A percentile compares a stretch with the other conserved stretches of the same genome.
These are phyloP conservation scores for Phanerochaete sordida DNA, from an alignment of 768 basidiomycete genomes.

Conservation along the genomic window DNA sequence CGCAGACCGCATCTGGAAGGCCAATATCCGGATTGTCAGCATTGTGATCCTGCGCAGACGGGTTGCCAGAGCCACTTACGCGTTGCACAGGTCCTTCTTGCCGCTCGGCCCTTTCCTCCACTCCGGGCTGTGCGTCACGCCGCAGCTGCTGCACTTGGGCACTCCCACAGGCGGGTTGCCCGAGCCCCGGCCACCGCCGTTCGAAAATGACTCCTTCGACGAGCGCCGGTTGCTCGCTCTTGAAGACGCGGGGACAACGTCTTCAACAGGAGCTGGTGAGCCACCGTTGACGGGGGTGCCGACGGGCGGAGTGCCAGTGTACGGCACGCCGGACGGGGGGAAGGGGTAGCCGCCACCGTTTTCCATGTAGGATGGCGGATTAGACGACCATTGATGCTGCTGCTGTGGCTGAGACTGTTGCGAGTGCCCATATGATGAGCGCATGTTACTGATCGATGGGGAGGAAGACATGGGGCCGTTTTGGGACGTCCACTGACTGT, in stretches of 20 bases:
- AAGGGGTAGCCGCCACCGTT: slow-evolving; percentile 16
- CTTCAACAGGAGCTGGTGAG: slow-evolving; percentile 23
- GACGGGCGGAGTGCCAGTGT: not conserved
- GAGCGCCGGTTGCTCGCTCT: slow-evolving; percentile 38
- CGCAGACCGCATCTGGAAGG: slow-evolving; percentile 72
- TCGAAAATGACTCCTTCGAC: slow-evolving; percentile 41
- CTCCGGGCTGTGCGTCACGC: slow-evolving; percentile 78
- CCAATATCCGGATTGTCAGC: slow-evolving; percentile 8
- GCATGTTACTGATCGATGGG: slow-evolving; percentile 24
- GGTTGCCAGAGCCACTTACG: slow-evolving; percentile 48
- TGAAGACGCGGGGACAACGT: slow-evolving; percentile 48
- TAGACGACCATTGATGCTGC: slow-evolving; percentile 40
- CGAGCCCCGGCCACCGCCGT: slow-evolving; percentile 42
- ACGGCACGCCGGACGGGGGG: slow-evolving; percentile 19
- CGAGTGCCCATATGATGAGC: slow-evolving; percentile 22
- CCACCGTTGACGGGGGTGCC: not conserved
- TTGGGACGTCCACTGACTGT: slow-evolving; percentile 15
- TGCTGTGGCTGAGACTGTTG: slow-evolving; percentile 22
- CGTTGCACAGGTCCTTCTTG: slow-evolving; percentile 90
- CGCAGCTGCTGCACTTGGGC: slow-evolving; percentile 74
- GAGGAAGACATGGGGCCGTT: slow-evolving; percentile 12
- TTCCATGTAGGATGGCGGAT: slow-evolving; percentile 37
- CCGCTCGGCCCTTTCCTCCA: slow-evolving; percentile 92
- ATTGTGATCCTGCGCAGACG: not conserved
- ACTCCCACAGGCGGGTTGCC: slow-evolving; percentile 75